A percentile compares a stretch with the other conserved stretches of the same genome.
Conservation (phyloP, 108 stramenopile species). For the Cyclostephanos invisitatus region DNA sequence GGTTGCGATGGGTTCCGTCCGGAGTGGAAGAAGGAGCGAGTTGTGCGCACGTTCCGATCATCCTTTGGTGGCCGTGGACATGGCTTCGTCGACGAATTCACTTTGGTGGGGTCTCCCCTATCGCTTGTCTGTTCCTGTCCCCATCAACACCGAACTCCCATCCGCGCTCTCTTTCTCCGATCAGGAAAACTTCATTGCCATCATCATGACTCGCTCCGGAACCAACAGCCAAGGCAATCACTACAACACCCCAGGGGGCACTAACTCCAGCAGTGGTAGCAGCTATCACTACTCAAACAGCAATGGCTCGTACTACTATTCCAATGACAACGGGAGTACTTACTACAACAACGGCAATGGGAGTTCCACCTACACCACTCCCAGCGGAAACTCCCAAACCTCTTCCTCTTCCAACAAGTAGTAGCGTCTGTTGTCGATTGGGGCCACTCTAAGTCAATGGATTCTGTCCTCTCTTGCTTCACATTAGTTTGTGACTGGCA, state of each 20-base stretch:
- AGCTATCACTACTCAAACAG: constrained; percentile 85
- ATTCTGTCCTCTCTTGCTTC: too few species aligned
- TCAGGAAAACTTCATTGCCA: neutral
- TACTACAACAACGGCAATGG: constrained; percentile 83
- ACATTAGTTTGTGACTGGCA: too few species aligned
- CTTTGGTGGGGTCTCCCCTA: too few species aligned
- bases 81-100: too few species aligned
- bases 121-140: too few species aligned
- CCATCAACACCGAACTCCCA: too few species aligned
- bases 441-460: neutral
- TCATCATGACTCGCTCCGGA: constrained; percentile 46
- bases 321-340: constrained; percentile 83
- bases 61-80: too few species aligned
- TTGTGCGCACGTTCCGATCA: too few species aligned
- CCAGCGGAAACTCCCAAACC: constrained; percentile 49
- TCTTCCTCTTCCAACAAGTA: constrained; percentile 44
- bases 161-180: neutral
- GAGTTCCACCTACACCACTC: constrained; percentile 67
- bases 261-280: constrained; percentile 62
- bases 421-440: constrained; percentile 6
- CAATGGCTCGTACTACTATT: constrained; percentile 83
- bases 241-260: constrained; percentile 87
- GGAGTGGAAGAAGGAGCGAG: too few species aligned
- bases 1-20: too few species aligned
- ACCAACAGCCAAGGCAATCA: constrained; percentile 84